Evolutionary conservation across 192 early-diverging fungal species (phyloP), one percentile per base, ranked within the genome.

Genomic region (Umbelopsis sp.): DNA sequence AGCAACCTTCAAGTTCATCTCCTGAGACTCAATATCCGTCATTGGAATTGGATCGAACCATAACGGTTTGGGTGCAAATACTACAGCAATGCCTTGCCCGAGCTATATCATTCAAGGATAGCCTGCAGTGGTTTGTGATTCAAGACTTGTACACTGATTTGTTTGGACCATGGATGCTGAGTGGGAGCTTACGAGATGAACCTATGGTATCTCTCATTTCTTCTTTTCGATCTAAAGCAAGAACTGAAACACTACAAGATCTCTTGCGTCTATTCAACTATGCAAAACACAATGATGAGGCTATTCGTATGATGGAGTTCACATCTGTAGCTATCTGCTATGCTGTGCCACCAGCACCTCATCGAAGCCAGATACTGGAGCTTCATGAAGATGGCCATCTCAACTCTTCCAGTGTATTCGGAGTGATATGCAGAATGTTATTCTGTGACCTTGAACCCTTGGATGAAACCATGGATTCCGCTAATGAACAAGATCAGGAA

Each of bases 211-310:
- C 56, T 20, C 31, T 62, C 4, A 34, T 62, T 2, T 31, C 56
- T 1, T 10, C 29, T 17, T 62, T 62, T 32, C 56, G 56, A 29
- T 34, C 31, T 2, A 62, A 62, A 32, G 56, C 56, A 31, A 62
- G 56, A 12, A 34, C 20, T 0, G 17, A 29, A 20, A 62, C 56
- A 14, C 47, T 50, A 45, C 47, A 17, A 24, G 68, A 70, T 20
- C n/a, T 70, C 10, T 20, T 70, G 8, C 68, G 68, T n/a, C n/a
- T 70, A 6, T 49, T 70, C 38, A 53, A 70, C 22, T 70, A 50
- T 50, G 68, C 68, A 53, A 38, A 45, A 21, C 26, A 70, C 26
- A 45, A 53, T 45, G 45, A 50, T 17, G 66, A 68, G n/a, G 44
- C 44, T 25, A 53, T 53, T 6, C 47, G 45, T 2, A 3, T 70